phyloP scores from a whole-genome alignment of 192 early-diverging fungal species.

The Backusella mclennaniae region DNA sequence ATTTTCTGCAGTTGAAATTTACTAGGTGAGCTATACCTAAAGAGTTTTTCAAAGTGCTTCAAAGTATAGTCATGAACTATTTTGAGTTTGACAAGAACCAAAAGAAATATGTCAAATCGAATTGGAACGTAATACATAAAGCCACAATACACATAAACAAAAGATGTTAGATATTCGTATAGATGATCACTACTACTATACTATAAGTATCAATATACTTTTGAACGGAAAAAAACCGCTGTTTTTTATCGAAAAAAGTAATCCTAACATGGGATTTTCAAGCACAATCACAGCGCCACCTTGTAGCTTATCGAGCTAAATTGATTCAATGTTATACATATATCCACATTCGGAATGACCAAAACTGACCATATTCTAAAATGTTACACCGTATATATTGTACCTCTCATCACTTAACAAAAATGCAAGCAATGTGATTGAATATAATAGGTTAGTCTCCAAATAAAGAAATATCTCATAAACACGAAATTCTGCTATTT shows the following conservation, averaged over 20 bases:
- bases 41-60: neutral
- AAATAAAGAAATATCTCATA: constrained; percentile 2
- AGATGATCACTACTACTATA: neutral
- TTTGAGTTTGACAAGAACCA: constrained; percentile 7
- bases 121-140: neutral
- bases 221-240: neutral
- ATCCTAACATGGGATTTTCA: neutral
- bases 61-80: neutral
- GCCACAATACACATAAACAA: neutral
- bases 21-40: neutral
- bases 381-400: neutral
- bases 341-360: neutral
- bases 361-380: neutral
- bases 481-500: neutral
- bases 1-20: neutral
- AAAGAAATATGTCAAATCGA: constrained; percentile 9
- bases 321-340: neutral
- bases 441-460: neutral
- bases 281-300: neutral
- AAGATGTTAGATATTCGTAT: neutral
- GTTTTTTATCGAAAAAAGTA: neutral
- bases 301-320: neutral
- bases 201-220: neutral
- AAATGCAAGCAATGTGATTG: neutral
- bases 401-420: neutral